Conservation (phyloP, 331 rosid genomes). For the Dryas integrifolia region DNA sequence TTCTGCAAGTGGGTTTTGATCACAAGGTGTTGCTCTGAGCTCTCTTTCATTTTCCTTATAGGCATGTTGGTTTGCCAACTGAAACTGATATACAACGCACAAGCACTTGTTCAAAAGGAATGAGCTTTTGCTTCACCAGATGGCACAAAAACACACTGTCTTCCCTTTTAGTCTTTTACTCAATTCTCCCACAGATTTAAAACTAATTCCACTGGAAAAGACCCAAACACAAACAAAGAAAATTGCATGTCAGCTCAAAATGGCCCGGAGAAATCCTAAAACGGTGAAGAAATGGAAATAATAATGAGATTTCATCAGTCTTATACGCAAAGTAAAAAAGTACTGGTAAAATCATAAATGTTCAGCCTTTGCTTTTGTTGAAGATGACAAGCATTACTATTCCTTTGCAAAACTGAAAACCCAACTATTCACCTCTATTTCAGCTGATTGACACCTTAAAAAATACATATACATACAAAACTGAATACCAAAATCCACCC, state of each 20-base stretch:
- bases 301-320: constrained; percentile 39
- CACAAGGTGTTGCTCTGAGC: constrained; percentile 90
- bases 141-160: constrained; percentile 26
- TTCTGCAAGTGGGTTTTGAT: constrained; percentile 80
- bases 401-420: constrained; percentile 40
- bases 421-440: constrained; percentile 37
- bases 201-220: constrained; percentile 36
- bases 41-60: constrained; percentile 83
- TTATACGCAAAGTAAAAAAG: constrained; percentile 37
- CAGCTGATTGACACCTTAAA: constrained; percentile 28
- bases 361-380: constrained; percentile 29
- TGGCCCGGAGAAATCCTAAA: constrained; percentile 16
- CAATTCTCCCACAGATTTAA: constrained; percentile 36
- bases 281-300: constrained; percentile 24
- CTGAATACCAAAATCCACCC: constrained; percentile 11
- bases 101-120: constrained; percentile 22
- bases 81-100: constrained; percentile 24
- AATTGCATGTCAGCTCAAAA: constrained; percentile 42
- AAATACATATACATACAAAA: constrained; percentile 9
- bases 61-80: constrained; percentile 58
- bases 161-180: constrained; percentile 33
- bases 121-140: constrained; percentile 27
- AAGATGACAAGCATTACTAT: constrained; percentile 48
- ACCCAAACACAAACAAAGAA: constrained; percentile 25
- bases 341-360: constrained; percentile 27